Evolutionary conservation across 1,284 basidiomycete species (phyloP), one percentile per base, ranked within the genome.

Genomic region (Cerioporus squamosus): DNA sequence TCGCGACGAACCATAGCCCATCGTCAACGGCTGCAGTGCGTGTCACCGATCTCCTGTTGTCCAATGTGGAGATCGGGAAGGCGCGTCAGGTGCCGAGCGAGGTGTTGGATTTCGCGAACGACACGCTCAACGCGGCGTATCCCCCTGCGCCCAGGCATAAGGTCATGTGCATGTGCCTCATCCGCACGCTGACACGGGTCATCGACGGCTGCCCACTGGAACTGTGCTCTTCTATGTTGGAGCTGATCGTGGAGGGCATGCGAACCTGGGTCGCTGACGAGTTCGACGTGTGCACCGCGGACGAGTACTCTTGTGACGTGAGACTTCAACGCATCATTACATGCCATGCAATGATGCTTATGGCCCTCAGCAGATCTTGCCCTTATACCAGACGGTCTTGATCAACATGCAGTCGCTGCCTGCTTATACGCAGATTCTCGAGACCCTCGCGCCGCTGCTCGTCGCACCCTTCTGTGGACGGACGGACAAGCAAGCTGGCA

Each of bases 241-340:
- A 82, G 44, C 61, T 70, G 12, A 58, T 84, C 7, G 79, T 84
- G 53, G 83, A 85, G 1, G 85, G 87, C 18, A 54, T 90, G 17
- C 70, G 74, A 39, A 63, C 77, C 14, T 92, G 90, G 90, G 70
- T 91, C 29, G 74, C 79, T 7, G 90, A 92, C 70, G 81, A 85
- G 44, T 75, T 74, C 44, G 63, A 70, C 23, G 74, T 77, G 4
- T 82, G 87, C 71, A 74, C 74, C 12, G 71, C 72, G 20, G 79
- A 81, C 20, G 85, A 88, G 53, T 83, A 89, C 57, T 73, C 74
- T 8, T 76, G 82, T 60, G 86, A 90, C 66, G 86, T 87, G 66
- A 48, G 81, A 74, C 20, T 31, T 2, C 39, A 5, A 15, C 14
- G 5, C 14, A 40, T 40, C 56, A n/a, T n/a, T n/a, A 45, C 8